Percentiles rank a stretch among this genome's conserved stretches.
Evolutionary conservation across 176 grass and related monocot genomes (phyloP).

Genomic region (Oryza coarctata): DNA sequence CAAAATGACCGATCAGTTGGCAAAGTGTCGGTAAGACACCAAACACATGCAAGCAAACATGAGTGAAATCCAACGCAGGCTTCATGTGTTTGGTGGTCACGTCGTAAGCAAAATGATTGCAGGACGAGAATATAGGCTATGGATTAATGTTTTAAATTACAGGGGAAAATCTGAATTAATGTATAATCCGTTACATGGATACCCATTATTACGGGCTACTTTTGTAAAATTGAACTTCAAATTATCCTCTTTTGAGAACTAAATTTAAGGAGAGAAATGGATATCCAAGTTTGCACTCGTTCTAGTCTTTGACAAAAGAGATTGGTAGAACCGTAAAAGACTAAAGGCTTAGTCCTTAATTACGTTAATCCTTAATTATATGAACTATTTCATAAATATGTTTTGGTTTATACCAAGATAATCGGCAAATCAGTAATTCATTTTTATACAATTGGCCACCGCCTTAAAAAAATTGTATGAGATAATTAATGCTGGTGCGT

Average conservation of each 20-base stretch:
- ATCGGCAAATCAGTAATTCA: neutral
- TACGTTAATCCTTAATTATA: neutral
- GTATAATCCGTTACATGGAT: neutral
- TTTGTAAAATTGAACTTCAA: neutral
- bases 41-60: slow-evolving; percentile 32
- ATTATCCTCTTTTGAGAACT: neutral
- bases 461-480: neutral
- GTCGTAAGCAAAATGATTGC: slow-evolving; percentile 19
- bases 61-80: slow-evolving; percentile 16
- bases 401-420: neutral
- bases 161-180: neutral
- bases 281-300: neutral
- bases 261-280: neutral
- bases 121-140: neutral
- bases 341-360: neutral
- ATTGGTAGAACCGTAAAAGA: neutral
- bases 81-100: slow-evolving; percentile 39
- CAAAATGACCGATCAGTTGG: slow-evolving; percentile 40
- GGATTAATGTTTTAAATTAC: neutral
- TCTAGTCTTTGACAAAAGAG: neutral
- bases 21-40: slow-evolving; percentile 17
- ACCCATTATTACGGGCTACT: neutral
- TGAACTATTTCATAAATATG: neutral
- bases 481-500: neutral
- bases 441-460: neutral